Evolutionary conservation across 441 rosid genomes (phyloP).

Genomic region (Populus hybrid): DNA sequence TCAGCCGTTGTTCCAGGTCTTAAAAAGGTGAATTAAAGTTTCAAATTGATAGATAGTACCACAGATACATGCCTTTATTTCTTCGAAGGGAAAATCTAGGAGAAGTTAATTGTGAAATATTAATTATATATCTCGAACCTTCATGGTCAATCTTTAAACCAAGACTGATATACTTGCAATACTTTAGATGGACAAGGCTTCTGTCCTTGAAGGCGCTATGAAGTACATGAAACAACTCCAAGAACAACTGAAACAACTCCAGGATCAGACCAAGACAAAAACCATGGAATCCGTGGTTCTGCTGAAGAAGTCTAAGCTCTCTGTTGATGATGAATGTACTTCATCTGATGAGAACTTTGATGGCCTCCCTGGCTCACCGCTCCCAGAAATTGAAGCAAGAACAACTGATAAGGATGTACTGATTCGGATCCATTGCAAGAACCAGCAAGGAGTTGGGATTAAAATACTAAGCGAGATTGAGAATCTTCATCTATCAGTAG

Average conservation of each 20-base stretch:
- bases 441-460: constrained; percentile 36
- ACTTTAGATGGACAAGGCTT: constrained; percentile 60
- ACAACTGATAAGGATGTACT: constrained; percentile 60
- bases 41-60: too few relatives aligned
- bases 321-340: constrained; percentile 42
- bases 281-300: constrained; percentile 61
- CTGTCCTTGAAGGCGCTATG: constrained; percentile 57
- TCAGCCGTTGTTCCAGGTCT: constrained; percentile 76
- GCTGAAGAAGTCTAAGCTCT: constrained; percentile 53
- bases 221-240: constrained; percentile 56
- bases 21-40: constrained; percentile 47
- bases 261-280: constrained; percentile 47
- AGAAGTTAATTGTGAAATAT: too few relatives aligned
- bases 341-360: constrained; percentile 41
- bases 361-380: constrained; percentile 24
- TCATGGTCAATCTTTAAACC: background rate
- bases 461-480: constrained; percentile 56
- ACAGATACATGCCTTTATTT: background rate
- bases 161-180: background rate
- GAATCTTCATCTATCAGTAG: constrained; percentile 47
- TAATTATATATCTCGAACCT: too few relatives aligned
- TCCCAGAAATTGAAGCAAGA: constrained; percentile 83
- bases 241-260: constrained; percentile 40
- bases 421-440: constrained; percentile 68
- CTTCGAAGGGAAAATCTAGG: too few relatives aligned